Evolutionary conservation across 1,284 basidiomycete genomes (phyloP).

Genomic region (Grifola frondosa): DNA sequence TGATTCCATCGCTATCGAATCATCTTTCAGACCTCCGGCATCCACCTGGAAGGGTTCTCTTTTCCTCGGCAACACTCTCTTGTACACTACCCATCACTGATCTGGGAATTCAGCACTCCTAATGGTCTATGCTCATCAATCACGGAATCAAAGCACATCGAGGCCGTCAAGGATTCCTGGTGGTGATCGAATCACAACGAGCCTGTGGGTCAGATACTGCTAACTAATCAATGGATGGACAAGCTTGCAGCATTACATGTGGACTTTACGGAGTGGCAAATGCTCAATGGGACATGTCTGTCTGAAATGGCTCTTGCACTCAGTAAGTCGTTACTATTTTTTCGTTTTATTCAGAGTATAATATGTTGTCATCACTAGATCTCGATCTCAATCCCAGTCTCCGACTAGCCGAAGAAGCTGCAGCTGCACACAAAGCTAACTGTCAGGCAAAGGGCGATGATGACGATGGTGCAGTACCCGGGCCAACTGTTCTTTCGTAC

Average conservation of each 20-base stretch:
- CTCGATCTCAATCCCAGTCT: too few species aligned
- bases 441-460: background rate
- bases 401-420: too few species aligned
- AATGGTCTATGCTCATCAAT: conserved; percentile 26
- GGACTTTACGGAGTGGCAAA: conserved; percentile 1
- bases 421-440: too few species aligned
- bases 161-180: conserved; percentile 38
- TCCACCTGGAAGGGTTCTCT: conserved; percentile 19
- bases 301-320: too few species aligned
- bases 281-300: too few species aligned
- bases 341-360: too few species aligned
- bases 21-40: conserved; percentile 30
- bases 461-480: background rate
- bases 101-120: conserved; percentile 19
- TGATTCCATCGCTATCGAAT: conserved; percentile 10
- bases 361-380: too few species aligned
- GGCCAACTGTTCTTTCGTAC: background rate
- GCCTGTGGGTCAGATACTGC: conserved; percentile 9
- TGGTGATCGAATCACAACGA: conserved; percentile 5
- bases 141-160: conserved; percentile 28
- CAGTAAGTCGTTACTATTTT: too few species aligned
- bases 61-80: conserved; percentile 32
- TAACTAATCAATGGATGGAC: conserved; percentile 7
- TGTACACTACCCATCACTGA: conserved; percentile 15
- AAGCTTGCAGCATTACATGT: conserved; percentile 12